Base-by-base conservation (phyloP, 139 green algal genomes). In the Pleodorina starrii region DNA sequence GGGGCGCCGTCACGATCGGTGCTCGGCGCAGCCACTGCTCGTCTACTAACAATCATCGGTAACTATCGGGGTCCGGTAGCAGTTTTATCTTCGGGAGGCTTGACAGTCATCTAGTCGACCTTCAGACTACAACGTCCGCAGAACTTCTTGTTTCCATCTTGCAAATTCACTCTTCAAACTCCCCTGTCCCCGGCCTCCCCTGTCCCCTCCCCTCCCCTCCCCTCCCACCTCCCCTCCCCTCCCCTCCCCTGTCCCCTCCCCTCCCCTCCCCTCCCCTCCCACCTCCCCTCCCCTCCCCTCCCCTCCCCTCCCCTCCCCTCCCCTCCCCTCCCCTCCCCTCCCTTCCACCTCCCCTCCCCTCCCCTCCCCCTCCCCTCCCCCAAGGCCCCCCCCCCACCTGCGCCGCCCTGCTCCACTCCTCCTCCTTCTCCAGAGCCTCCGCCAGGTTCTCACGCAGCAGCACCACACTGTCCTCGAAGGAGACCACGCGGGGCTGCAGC, bases 341-440 rank as follows among this genome's bases (percentile, higher is more conserved):
- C 44, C 42, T 42, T 63, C 44, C 74, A 21, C 9, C 17, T 29
- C 23, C 23, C 44, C 27, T 43, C 42, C 3, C 1, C 74, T 43
- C 43, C 74, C 23, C 14, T 23, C 68, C 35, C 35, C 32, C 10
- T 27, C 60, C 7, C 23, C 27, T 40, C 29, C 32, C 35, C 17
- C 63, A 17, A 21, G 29, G n/a, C 63, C 17, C 63, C 5, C 44
- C 25, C n/a, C 60, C 43, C 46, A 79, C 85, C 69, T 98, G 94
- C 12, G 98, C 98, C 40, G 98, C 98, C 69, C 95, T 93, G 59
- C 90, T 94, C 97, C 97, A 99, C 36, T 98, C 92, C 91, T 99
- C 97, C 83, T 99, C 95, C 9, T 77, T 57, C 92, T 97, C 95
- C 76, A 96, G 94, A 87, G 95, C 42, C 77, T 87, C 89, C 6